phyloP scores from a whole-genome alignment of 805 yeast species.

The Wickerhamiella spandovensis region DNA sequence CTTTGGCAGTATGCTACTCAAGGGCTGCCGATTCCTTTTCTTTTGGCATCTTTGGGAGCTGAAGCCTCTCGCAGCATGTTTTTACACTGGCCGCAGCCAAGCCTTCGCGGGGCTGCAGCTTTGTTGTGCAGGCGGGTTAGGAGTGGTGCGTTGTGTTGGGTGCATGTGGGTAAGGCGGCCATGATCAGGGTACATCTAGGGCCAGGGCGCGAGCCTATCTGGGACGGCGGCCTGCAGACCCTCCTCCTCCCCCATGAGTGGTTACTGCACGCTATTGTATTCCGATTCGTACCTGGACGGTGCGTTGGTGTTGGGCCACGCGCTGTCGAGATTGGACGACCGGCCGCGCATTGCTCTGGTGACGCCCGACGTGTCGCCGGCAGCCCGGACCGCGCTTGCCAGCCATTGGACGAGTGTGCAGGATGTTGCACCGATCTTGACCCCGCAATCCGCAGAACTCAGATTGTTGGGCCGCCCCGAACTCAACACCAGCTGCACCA shows the following conservation, averaged over 20 bases:
- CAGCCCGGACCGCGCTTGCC: slow-evolving; percentile 11
- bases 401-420: slow-evolving; percentile 20
- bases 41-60: too few species aligned
- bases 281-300: slow-evolving; percentile 34
- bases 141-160: background rate
- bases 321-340: slow-evolving; percentile 18
- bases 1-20: too few species aligned
- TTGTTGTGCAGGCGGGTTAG: too few species aligned
- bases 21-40: too few species aligned
- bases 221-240: background rate
- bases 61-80: too few species aligned
- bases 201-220: background rate
- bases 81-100: too few species aligned
- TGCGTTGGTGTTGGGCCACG: slow-evolving; percentile 35
- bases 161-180: background rate
- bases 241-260: slow-evolving; percentile 12
- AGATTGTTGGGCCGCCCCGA: slow-evolving; percentile 35
- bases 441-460: slow-evolving; percentile 18
- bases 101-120: too few species aligned
- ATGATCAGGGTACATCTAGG: background rate
- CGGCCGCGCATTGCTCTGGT: slow-evolving; percentile 21
- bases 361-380: slow-evolving; percentile 14
- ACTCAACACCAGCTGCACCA: slow-evolving; percentile 34
- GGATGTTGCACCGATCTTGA: slow-evolving; percentile 19
- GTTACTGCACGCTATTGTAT: slow-evolving; percentile 34